Conservation (phyloP, 129 eudicot species). For the Escallonia herrerae region DNA sequence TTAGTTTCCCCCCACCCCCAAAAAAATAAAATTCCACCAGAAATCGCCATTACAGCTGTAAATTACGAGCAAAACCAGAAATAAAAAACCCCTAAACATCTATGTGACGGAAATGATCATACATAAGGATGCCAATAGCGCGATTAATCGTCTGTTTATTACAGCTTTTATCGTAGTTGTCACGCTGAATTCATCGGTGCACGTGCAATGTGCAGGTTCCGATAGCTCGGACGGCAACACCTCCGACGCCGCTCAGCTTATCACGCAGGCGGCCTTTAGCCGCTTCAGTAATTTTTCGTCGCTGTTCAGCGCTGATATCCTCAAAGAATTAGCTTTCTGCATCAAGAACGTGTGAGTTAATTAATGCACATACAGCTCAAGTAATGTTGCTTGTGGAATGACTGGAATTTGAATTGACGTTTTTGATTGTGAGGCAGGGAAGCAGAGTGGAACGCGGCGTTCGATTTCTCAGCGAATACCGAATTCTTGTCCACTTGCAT, state of each 20-base stretch:
- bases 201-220: conserved; percentile 6
- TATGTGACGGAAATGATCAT: not conserved
- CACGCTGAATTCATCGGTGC: conserved; percentile 10
- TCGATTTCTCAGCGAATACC: conserved; percentile 55
- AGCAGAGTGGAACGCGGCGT: conserved; percentile 71
- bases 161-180: conserved; percentile 3
- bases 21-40: conserved; percentile 5
- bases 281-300: conserved; percentile 36
- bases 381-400: not conserved
- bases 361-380: not conserved
- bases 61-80: conserved; percentile 5
- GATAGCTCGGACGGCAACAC: conserved; percentile 19
- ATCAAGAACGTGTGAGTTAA: conserved; percentile 46
- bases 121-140: not conserved
- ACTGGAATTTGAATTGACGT: not conserved
- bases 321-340: conserved; percentile 39
- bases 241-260: conserved; percentile 23
- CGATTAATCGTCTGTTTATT: not conserved
- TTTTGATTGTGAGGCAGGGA: conserved; percentile 31
- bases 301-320: conserved; percentile 23
- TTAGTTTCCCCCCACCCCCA: not conserved
- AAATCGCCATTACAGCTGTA: conserved; percentile 6
- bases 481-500: conserved; percentile 44
- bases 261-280: conserved; percentile 25
- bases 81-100: not conserved